These are phyloP conservation scores for Rossbeevera mucosa DNA, from an alignment of 768 basidiomycete genomes.

Conservation along the genomic window DNA sequence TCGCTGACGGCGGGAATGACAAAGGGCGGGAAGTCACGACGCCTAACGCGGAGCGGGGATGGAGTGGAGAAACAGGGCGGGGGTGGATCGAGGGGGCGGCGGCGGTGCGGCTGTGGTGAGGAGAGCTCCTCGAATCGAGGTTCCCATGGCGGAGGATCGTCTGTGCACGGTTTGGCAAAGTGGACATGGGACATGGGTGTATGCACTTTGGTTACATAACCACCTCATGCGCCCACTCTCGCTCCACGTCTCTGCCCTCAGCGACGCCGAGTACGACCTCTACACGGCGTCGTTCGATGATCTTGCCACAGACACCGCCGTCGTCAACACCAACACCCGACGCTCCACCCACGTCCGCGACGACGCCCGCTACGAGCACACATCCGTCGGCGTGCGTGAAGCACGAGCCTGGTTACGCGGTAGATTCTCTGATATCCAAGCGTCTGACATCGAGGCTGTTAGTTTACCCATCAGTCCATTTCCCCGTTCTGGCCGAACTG, in stretches of 20 bases:
- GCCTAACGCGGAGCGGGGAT: constrained; percentile 26
- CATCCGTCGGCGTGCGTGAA: constrained; percentile 57
- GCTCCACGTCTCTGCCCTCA: constrained; percentile 74
- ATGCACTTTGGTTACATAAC: neutral
- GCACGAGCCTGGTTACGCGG: constrained; percentile 73
- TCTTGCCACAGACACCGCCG: constrained; percentile 37
- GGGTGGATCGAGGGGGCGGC: constrained; percentile 28
- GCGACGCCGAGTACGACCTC: constrained; percentile 62
- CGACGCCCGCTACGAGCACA: constrained; percentile 52
- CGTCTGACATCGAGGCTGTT: constrained; percentile 56
- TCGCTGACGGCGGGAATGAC: constrained; percentile 20
- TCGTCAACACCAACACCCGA: constrained; percentile 10
- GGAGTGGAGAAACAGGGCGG: constrained; percentile 27
- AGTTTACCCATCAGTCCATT: constrained; percentile 18
- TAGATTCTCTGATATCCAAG: constrained; percentile 53
- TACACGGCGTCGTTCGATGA: constrained; percentile 62
- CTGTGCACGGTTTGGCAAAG: neutral
- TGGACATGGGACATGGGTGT: neutral
- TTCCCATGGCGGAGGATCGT: constrained; percentile 25
- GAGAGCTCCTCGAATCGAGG: constrained; percentile 26
- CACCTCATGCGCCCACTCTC: constrained; percentile 57
- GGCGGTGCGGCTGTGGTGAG: constrained; percentile 1
- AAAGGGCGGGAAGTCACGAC: constrained; percentile 27
- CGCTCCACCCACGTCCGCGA: constrained; percentile 19
- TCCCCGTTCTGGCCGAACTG: neutral